phyloP scores from a whole-genome alignment of 108 stramenopile genomes.

The Cyclostephanos tholiformis region DNA sequence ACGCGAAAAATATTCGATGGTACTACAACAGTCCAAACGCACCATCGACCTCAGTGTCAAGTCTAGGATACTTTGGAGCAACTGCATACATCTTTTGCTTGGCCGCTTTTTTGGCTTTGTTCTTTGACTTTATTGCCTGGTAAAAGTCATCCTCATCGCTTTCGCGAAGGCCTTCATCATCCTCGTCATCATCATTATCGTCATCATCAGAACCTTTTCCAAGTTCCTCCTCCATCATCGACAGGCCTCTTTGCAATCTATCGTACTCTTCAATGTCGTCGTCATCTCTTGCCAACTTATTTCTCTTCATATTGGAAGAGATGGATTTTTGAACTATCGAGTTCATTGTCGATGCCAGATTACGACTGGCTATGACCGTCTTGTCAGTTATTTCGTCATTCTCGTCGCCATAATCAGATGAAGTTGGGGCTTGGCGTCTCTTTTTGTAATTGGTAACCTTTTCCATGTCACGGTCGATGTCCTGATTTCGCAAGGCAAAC shows the following conservation, averaged over 20 bases:
- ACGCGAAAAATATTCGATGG: not conserved
- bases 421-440: conserved; percentile 21
- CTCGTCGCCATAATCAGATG: conserved; percentile 61
- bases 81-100: conserved; percentile 75
- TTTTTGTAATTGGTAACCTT: conserved; percentile 12
- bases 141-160: conserved; percentile 71
- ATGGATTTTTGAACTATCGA: conserved; percentile 70
- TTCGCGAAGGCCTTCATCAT: conserved; percentile 51
- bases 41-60: conserved; percentile 67
- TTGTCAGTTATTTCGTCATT: conserved; percentile 54
- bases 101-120: conserved; percentile 58
- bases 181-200: conserved; percentile 53
- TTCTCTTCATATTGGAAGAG: conserved; percentile 37
- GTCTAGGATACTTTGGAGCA: conserved; percentile 82
- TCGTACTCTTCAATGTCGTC: conserved; percentile 64
- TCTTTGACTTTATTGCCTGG: conserved; percentile 53
- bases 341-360: conserved; percentile 73
- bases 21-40: conserved; percentile 51
- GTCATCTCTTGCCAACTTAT: conserved; percentile 36
- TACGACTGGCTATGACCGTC: conserved; percentile 44
- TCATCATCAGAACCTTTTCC: conserved; percentile 53
- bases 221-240: conserved; percentile 85
- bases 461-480: conserved; percentile 44
- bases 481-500: conserved; percentile 70
- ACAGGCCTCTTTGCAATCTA: conserved; percentile 57